Base-by-base conservation (phyloP, 441 rosid species). In the Erodium chrysanthum region DNA sequence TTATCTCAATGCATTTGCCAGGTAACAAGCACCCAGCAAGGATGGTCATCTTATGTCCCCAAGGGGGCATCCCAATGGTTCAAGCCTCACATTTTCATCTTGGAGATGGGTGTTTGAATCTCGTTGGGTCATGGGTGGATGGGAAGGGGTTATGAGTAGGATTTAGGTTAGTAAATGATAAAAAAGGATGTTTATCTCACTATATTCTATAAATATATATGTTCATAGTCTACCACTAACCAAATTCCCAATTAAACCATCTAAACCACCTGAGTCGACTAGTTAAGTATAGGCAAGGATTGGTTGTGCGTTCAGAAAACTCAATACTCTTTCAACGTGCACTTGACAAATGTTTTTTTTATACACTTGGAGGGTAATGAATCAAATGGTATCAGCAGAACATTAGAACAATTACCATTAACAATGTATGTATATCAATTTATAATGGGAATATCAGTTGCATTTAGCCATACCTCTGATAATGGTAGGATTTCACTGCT, bases 381-480 rank as follows among this genome's bases (percentile, higher is more conserved):
- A 70, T 70, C 42, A 70, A 54, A 54, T 7, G 8, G 18, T 54
- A 18, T 54, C 10, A 18, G 18, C 11, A 2, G 3, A 54, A 7
- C 22, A 44, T 15, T 18, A 0, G 9, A 18, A 54, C 52, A 48
- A 2, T 58, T 29, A 70, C 33, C 17, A 18, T 33, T 54, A 33
- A 33, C n/a, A 25, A 37, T 0, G 7, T 37, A 9, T 37, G 7
- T 7, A 0, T 54, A 11, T 6, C 60, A 54, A 54, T 54, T 54
- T 54, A 15, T 54, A 54, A 54, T 18, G 23, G 23, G 21, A 54
- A 44, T 44, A 54, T 10, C 8, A n/a, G 20, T 5, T n/a, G 42
- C 31, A 12, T 52, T 62, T 65, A 52, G 33, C 58, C 72, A 56
- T 81, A 92, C 98, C 90, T 87, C 88, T 61, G 81, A 69, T 58